phyloP scores from a whole-genome alignment of 768 basidiomycete species.

The Lentinula boryana region DNA sequence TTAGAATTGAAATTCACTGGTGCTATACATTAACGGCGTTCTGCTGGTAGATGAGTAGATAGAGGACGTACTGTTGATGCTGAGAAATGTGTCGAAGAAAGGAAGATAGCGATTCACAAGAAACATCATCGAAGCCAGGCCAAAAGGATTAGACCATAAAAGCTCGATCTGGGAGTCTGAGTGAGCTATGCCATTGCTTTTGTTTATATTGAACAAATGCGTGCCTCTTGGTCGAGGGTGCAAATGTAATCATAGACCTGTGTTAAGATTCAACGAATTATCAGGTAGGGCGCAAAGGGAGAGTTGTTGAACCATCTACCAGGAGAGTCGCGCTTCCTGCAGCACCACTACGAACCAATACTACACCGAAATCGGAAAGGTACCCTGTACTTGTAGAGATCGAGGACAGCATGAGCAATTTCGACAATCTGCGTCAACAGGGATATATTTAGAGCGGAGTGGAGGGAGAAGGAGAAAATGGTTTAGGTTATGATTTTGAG shows the following conservation, averaged over 20 bases:
- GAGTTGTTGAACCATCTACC: neutral
- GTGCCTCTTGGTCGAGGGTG: neutral
- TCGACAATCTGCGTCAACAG: no score
- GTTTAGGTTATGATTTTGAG: no score
- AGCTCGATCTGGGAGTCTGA: slow-evolving; percentile 14
- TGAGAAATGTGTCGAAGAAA: slow-evolving; percentile 22
- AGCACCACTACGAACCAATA: neutral
- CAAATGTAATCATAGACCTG: slow-evolving; percentile 3
- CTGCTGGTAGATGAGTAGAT: no score
- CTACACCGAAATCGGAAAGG: neutral
- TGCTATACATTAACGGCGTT: neutral
- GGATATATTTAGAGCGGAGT: no score
- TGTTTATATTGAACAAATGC: neutral
- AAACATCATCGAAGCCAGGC: slow-evolving; percentile 18
- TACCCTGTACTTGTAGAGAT: neutral
- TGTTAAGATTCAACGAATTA: neutral
- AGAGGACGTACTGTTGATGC: neutral
- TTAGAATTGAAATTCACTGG: neutral
- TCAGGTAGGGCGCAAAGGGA: neutral
- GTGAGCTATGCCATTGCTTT: neutral
- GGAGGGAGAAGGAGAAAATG: no score
- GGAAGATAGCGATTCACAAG: slow-evolving; percentile 25
- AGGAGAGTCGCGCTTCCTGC: neutral
- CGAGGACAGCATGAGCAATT: no score
- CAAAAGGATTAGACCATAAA: slow-evolving; percentile 19